Percentiles rank a stretch among this genome's conserved stretches.
phyloP scores from a whole-genome alignment of 345 rosid genomes.

The Camelina hispida region DNA sequence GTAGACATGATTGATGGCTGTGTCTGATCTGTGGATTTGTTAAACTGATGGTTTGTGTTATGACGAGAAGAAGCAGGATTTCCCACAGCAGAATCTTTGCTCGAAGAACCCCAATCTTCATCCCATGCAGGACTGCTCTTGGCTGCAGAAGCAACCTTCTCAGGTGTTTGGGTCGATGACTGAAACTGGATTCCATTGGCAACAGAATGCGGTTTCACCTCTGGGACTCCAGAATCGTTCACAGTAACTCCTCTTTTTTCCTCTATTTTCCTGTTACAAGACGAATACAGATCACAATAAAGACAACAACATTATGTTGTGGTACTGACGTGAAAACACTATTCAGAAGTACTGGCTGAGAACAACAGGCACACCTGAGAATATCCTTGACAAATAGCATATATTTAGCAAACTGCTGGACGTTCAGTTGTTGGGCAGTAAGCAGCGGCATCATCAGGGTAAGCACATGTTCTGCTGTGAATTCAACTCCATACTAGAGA shows the following conservation, averaged over 20 bases:
- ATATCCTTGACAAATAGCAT: constrained; percentile 91
- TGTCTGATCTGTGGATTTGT: constrained; percentile 47
- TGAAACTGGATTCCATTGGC: constrained; percentile 62
- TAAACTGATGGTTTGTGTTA: constrained; percentile 44
- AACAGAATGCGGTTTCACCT: constrained; percentile 49
- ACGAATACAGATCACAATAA: constrained; percentile 7
- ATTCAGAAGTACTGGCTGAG: constrained; percentile 2
- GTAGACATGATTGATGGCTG: constrained; percentile 48
- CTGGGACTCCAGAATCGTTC: constrained; percentile 64
- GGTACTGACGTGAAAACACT: constrained; percentile 1
- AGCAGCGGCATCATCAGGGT: constrained; percentile 87
- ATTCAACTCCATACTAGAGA: constrained; percentile 86
- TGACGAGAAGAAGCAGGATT: constrained; percentile 42
- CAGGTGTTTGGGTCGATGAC: constrained; percentile 50
- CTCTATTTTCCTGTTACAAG: constrained; percentile 71
- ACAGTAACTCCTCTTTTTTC: constrained; percentile 83
- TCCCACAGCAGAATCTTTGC: constrained; percentile 45
- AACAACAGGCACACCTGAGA: constrained; percentile 61
- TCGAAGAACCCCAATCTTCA: constrained; percentile 80
- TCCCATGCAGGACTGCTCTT: constrained; percentile 72
- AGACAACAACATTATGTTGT: constrained; percentile 17
- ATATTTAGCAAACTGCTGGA: constrained; percentile 94
- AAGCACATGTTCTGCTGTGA: constrained; percentile 86
- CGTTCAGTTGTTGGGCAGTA: constrained; percentile 86
- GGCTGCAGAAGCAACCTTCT: constrained; percentile 55